A percentile compares a stretch with the other conserved stretches of the same genome.
Conservation (phyloP, 768 basidiomycete genomes). For the Leucocoprinus sp. region DNA sequence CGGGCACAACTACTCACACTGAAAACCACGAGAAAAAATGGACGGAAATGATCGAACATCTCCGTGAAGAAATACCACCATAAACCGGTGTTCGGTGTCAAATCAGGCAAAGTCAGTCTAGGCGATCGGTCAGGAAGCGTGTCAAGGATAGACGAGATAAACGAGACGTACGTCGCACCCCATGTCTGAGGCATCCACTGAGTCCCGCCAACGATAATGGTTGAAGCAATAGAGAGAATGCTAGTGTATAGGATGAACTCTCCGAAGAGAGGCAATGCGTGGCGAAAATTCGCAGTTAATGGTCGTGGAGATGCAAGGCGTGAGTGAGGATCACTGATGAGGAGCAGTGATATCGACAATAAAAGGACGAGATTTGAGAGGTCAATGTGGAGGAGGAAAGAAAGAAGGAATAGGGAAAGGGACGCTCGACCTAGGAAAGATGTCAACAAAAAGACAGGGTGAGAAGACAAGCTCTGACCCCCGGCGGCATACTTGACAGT, state of each 20-base stretch:
- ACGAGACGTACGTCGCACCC: conserved; percentile 63
- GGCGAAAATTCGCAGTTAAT: conserved; percentile 22
- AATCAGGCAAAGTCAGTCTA: conserved; percentile 76
- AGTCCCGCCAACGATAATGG: conserved; percentile 51
- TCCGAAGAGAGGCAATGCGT: conserved; percentile 27
- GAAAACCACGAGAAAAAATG: conserved; percentile 93
- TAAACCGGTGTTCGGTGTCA: conserved; percentile 89
- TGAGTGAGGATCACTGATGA: conserved; percentile 54
- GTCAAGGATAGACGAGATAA: neutral
- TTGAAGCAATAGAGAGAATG: conserved; percentile 41
- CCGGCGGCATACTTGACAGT: conserved; percentile 62
- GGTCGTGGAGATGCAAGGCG: conserved; percentile 55
- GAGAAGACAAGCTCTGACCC: conserved; percentile 30
- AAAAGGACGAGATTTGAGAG: conserved; percentile 73
- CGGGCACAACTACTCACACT: conserved; percentile 48
- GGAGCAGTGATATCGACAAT: conserved; percentile 56
- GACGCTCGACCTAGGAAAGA: conserved; percentile 44
- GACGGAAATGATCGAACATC: conserved; percentile 97
- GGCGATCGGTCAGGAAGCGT: conserved; percentile 2
- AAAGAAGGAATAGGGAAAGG: conserved; percentile 54
- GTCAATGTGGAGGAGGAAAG: conserved; percentile 51
- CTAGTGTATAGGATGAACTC: conserved; percentile 47
- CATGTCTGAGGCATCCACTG: conserved; percentile 73
- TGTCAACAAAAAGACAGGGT: neutral
- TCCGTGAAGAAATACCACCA: conserved; percentile 99